Base-by-base conservation (phyloP, 2,329 filamentous ascomycete species). In the Alternaria sp. region DNA sequence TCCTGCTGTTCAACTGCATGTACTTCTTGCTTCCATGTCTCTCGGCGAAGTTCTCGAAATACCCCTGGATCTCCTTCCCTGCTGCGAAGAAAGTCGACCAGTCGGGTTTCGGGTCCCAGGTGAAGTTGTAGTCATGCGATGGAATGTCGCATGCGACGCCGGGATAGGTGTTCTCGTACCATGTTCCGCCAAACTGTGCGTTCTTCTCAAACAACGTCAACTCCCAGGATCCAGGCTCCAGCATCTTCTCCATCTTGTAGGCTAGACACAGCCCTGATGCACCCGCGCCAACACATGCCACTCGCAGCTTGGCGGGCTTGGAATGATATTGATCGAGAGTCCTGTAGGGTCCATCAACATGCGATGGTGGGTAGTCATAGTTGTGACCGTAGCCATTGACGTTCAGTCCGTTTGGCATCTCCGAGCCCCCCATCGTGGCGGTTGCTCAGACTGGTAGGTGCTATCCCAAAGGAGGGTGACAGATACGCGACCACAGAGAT, bases 111-210 rank as follows among this genome's bases (percentile, higher is more conserved):
- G 85, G 86, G 58, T 85, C 82, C 84, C 86, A 89, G 3, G 86
- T 86, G 71, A 88, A 89, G 71, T 88, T 87, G 71, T 90, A 90
- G 75, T 86, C 88, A 77, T 89, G 87, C 2, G 73, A 66, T 11
- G 76, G 76, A 23, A 79, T 78, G 62, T 79, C 76, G 58, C 76
- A 79, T 25, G 75, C 75, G 14, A 75, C 70, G 51, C 77, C 77
- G 3, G 76, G 76, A 54, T 79, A 78, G 2, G 70, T 74, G 54
- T 78, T 78, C 60, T 78, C 76, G 60, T 76, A 77, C 75, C 75
- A 77, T 5, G 75, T 77, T 43, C 75, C 75, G 12, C 74, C 75
- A 53, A 77, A 75, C 28, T 70, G 68, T 5, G 71, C 63, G 28
- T 77, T 77, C 67, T 77, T 77, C 62, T 78, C 75, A 49, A 63